A percentile compares a stretch with the other conserved stretches of the same genome.
These are phyloP conservation scores for Cenococcum geophilum DNA, from an alignment of 495 filamentous ascomycete genomes.

Conservation along the genomic window DNA sequence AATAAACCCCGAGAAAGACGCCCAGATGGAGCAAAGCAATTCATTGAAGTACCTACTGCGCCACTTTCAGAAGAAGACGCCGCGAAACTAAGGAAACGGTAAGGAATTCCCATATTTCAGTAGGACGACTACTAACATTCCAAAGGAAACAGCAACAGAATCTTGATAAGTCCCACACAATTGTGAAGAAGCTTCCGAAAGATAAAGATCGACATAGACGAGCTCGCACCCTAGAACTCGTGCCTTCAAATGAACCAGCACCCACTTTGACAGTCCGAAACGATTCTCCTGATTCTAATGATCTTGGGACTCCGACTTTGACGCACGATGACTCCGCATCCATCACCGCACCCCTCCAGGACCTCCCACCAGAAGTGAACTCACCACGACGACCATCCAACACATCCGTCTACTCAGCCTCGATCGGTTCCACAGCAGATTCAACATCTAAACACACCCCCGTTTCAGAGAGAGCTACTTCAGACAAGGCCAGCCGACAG, in stretches of 20 bases:
- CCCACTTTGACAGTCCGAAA: not conserved
- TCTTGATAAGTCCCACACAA: constrained; percentile 1
- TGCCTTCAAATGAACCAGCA: not conserved
- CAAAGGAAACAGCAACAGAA: not conserved
- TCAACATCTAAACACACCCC: constrained; percentile 17
- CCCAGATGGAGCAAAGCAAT: not conserved
- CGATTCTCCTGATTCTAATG: not conserved
- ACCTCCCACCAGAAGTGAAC: constrained; percentile 28
- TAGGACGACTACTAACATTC: too few relatives aligned
- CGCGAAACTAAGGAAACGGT: constrained; percentile 11
- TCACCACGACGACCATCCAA: constrained; percentile 27
- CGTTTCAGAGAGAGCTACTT: not conserved
- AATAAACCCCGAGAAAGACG: not conserved
- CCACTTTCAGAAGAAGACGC: constrained; percentile 25
- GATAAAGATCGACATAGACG: not conserved
- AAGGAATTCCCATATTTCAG: too few relatives aligned
- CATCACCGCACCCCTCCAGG: constrained; percentile 22
- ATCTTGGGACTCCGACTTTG: not conserved
- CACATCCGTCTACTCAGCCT: constrained; percentile 18
- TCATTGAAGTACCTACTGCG: constrained; percentile 23
- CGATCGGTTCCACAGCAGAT: constrained; percentile 2
- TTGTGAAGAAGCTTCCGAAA: constrained; percentile 1
- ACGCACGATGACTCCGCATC: constrained; percentile 7
- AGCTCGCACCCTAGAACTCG: not conserved
- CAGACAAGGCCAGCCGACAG: not conserved